phyloP scores from a whole-genome alignment of 2,329 filamentous ascomycete genomes.

The Penicillium vulpinum region DNA sequence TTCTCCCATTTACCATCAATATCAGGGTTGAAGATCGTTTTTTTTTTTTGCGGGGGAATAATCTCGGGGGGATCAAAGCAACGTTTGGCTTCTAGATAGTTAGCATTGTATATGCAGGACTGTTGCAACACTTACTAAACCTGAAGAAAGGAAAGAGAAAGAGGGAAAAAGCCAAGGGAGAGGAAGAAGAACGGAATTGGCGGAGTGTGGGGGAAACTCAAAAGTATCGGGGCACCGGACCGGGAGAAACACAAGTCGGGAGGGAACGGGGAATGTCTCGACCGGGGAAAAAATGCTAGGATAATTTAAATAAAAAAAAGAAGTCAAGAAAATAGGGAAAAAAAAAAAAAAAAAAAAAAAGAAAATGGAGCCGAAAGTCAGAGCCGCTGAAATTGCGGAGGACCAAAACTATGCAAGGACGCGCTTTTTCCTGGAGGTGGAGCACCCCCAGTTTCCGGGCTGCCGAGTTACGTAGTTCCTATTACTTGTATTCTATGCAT shows the following conservation, averaged over 20 bases:
- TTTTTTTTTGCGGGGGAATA: neutral
- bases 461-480: slow-evolving; percentile 8
- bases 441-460: slow-evolving; percentile 20
- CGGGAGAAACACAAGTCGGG: slow-evolving; percentile 26
- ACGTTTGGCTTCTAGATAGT: slow-evolving; percentile 1
- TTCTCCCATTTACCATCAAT: slow-evolving; percentile 14
- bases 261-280: slow-evolving; percentile 22
- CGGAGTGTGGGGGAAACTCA: slow-evolving; percentile 39
- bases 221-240: slow-evolving; percentile 35
- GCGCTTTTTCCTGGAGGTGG: slow-evolving; percentile 24
- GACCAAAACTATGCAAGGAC: slow-evolving; percentile 25
- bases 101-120: slow-evolving; percentile 15
- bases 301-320: too few relatives aligned
- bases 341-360: slow-evolving; percentile 15
- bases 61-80: neutral
- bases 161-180: slow-evolving; percentile 9
- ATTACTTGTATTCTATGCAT: neutral
- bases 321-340: slow-evolving; percentile 7
- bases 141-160: slow-evolving; percentile 7
- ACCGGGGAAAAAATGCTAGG: too few relatives aligned
- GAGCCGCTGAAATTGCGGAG: slow-evolving; percentile 29
- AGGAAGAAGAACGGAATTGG: slow-evolving; percentile 28
- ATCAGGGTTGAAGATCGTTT: neutral
- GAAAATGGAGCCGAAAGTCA: slow-evolving; percentile 14
- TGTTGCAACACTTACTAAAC: neutral